A percentile compares a stretch with the other conserved stretches of the same genome.
Conservation (phyloP, 345 rosid species). For the Xanthoceras sorbifolium region DNA sequence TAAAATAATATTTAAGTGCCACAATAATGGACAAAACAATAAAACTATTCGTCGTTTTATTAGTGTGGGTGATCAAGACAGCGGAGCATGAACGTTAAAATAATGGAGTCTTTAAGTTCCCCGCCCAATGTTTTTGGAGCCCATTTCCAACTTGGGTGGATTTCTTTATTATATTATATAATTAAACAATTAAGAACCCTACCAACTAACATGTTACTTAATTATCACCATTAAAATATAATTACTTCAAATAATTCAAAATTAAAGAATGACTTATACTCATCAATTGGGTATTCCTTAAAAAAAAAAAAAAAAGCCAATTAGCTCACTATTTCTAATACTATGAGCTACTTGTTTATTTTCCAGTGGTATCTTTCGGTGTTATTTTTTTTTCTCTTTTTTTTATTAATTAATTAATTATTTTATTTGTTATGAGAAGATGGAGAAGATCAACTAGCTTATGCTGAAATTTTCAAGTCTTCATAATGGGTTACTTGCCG, state of each 20-base stretch:
- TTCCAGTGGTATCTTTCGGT: no score
- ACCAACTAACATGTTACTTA: constrained; percentile 14
- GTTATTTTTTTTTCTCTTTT: background rate
- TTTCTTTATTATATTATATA: background rate
- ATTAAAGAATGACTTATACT: background rate
- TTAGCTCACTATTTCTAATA: no score
- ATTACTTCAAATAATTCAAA: background rate
- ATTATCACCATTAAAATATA: background rate
- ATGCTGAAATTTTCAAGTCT: background rate
- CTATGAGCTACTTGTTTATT: background rate
- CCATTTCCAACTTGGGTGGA: constrained; percentile 32
- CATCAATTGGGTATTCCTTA: background rate
- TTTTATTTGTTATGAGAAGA: background rate
- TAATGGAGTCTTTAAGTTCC: background rate
- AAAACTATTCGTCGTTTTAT: background rate
- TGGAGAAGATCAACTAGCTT: background rate
- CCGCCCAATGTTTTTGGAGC: constrained; percentile 28
- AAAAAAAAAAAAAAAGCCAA: no score
- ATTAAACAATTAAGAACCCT: background rate
- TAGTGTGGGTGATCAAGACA: background rate
- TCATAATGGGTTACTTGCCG: background rate
- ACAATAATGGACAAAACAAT: background rate
- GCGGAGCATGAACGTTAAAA: background rate
- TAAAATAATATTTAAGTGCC: background rate
- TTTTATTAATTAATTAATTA: background rate